These are phyloP conservation scores for Pichia sp. DNA, from an alignment of 1,139 yeast species.

Conservation along the genomic window DNA sequence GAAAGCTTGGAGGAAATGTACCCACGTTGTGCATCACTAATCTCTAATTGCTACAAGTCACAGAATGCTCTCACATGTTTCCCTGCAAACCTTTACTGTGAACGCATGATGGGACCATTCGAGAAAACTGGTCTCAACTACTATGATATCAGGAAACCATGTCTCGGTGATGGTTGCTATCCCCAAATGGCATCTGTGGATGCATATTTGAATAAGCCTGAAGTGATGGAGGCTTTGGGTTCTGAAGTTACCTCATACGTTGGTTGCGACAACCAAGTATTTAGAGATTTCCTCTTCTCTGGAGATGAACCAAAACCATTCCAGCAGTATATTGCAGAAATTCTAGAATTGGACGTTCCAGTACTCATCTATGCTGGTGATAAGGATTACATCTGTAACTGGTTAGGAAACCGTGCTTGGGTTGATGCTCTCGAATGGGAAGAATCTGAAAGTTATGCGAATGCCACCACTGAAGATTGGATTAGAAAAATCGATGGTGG, in stretches of 20 bases:
- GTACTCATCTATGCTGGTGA: constrained; percentile 86
- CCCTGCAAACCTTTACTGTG: constrained; percentile 44
- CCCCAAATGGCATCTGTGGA: constrained; percentile 48
- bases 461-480: constrained; percentile 25
- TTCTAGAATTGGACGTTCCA: constrained; percentile 57
- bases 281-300: constrained; percentile 43
- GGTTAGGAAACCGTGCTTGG: constrained; percentile 87
- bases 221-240: constrained; percentile 57
- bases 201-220: constrained; percentile 50
- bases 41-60: constrained; percentile 45
- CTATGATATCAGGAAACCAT: constrained; percentile 59
- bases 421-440: constrained; percentile 61
- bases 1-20: constrained; percentile 42
- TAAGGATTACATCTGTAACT: constrained; percentile 83
- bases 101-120: constrained; percentile 44
- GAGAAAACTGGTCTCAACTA: constrained; percentile 55
- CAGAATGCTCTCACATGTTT: constrained; percentile 44
- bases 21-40: constrained; percentile 50
- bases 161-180: constrained; percentile 50
- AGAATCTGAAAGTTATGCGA: constrained; percentile 25
- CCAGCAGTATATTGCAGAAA: constrained; percentile 51
- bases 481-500: constrained; percentile 29
- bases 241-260: constrained; percentile 48
- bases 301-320: constrained; percentile 65
- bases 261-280: constrained; percentile 53